Base-by-base conservation (phyloP, 2,329 filamentous ascomycete genomes). In the Emmonsia crescens region DNA sequence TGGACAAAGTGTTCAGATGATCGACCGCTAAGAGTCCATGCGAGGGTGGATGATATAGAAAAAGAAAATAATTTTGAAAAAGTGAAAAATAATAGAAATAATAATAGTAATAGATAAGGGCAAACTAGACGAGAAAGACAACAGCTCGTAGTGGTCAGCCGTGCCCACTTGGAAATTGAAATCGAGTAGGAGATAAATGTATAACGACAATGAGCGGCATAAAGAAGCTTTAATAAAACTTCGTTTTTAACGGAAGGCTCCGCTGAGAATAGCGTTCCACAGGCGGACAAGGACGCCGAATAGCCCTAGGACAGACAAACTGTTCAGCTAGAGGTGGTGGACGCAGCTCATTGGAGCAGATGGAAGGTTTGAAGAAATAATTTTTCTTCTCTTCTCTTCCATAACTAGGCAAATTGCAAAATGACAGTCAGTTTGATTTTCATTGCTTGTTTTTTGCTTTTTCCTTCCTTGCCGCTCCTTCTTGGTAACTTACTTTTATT, bases 181-280 rank as follows among this genome's bases (percentile, higher is more conserved):
- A 44, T 29, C 38, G 61, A 62, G 61, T 57, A 62, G 62, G 55
- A 24, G 33, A 58, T 62, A 65, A 60, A 40, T 51, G 36, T 60
- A 60, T 60, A 60, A 42, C 29, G 19, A 60, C 29, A 54, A 31
- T 24, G 48, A 42, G 58, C 44, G 58, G 51, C 48, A 54, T 57
- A 60, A 60, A 55, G 58, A 60, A 60, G 58, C 58, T 60, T 60
- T 60, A 60, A 60, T 60, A 60, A 60, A 64, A 62, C 64, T 68
- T 67, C 62, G 49, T 57, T 66, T 68, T 66, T 61, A 62, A 68
- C 64, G 51, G 49, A 21, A 60, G 24, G 21, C 44, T 59, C 48
- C 57, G n/a, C 21, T 27, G 21, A 46, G 36, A 42, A 54, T 60
- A 27, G 38, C 21, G 60, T 59, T 59, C 48, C 60, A 59, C 60